Evolutionary conservation across 805 yeast species (phyloP).

Genomic region (Kodamaea restingae): DNA sequence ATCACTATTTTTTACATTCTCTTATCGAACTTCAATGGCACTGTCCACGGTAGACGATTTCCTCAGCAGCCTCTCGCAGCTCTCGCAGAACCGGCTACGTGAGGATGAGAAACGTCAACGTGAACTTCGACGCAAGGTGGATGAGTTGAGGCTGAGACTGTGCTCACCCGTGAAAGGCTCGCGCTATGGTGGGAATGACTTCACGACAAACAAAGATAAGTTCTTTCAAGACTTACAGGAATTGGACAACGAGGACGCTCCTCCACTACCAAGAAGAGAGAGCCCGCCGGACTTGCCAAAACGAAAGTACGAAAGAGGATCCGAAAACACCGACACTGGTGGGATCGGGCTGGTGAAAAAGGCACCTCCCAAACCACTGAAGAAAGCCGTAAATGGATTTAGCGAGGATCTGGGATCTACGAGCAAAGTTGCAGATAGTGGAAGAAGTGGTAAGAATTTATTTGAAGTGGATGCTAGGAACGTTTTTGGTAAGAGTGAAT

Average conservation of each 20-base stretch:
- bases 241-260: constrained; percentile 13
- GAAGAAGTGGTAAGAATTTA: too few species aligned
- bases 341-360: constrained; percentile 6
- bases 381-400: not conserved
- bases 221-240: constrained; percentile 7
- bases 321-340: too few species aligned
- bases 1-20: not conserved
- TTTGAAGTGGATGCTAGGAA: too few species aligned
- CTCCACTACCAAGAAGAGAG: constrained; percentile 14
- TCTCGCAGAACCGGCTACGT: constrained; percentile 31
- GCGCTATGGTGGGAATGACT: not conserved
- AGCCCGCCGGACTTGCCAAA: constrained; percentile 16
- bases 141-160: constrained; percentile 26
- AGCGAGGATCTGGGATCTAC: too few species aligned
- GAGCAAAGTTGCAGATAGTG: too few species aligned
- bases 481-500: too few species aligned
- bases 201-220: not conserved
- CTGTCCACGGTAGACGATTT: constrained; percentile 31
- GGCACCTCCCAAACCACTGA: constrained; percentile 13
- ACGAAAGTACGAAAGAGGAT: constrained; percentile 5
- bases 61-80: constrained; percentile 29
- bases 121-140: constrained; percentile 28
- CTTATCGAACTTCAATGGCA: not conserved
- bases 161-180: constrained; percentile 18
- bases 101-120: constrained; percentile 36